These are phyloP conservation scores for Nicotiana obtusifolia DNA, from an alignment of 257 asterid genomes.

Conservation along the genomic window DNA sequence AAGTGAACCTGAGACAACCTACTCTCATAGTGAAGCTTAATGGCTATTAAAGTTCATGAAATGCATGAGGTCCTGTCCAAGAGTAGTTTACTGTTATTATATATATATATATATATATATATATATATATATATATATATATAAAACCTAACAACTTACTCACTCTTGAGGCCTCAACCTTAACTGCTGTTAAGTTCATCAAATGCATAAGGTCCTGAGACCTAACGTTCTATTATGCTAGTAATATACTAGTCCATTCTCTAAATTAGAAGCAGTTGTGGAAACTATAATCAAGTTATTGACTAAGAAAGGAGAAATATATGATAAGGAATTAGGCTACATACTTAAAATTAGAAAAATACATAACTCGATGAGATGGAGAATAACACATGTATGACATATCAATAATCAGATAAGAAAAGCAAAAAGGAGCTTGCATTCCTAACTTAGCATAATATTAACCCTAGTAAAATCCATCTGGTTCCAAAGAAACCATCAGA, in stretches of 20 bases:
- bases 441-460: neutral
- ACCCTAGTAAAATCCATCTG: neutral
- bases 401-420: neutral
- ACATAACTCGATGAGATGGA: neutral
- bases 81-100: neutral
- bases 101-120: too few relatives aligned
- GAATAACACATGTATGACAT: neutral
- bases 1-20: neutral
- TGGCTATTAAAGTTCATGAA: conserved; percentile 2
- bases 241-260: neutral
- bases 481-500: neutral
- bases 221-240: neutral
- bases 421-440: neutral
- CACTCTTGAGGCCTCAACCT: neutral
- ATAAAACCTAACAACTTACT: neutral
- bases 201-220: neutral
- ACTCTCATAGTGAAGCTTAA: neutral
- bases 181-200: conserved; percentile 1
- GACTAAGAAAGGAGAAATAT: neutral
- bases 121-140: too few relatives aligned
- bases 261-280: neutral
- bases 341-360: neutral
- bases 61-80: neutral
- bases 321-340: neutral
- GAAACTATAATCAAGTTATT: neutral